Percentiles rank a stretch among this genome's conserved stretches.
These are phyloP conservation scores for Xylariaceae sp. DNA, from an alignment of 2,329 filamentous ascomycete species.

Conservation along the genomic window DNA sequence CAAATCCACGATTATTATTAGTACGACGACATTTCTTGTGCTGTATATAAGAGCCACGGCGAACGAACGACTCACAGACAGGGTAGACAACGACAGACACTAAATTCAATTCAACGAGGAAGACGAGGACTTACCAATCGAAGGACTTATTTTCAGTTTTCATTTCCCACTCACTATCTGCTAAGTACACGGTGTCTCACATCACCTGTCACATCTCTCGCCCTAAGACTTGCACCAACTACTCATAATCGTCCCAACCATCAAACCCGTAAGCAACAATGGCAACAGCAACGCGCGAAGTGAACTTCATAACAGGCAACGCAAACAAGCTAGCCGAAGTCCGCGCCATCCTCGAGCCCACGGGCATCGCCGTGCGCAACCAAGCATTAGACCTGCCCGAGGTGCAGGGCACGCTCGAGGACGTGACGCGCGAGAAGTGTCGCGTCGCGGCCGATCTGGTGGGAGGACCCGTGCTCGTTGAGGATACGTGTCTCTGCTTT, in stretches of 20 bases:
- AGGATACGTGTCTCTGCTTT: constrained; percentile 96
- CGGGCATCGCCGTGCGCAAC: constrained; percentile 72
- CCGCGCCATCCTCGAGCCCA: constrained; percentile 77
- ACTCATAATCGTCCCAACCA: too few species aligned
- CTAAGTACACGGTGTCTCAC: too few species aligned
- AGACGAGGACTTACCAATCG: too few species aligned
- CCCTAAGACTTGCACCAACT: too few species aligned
- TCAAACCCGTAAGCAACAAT: neutral
- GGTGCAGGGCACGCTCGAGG: constrained; percentile 90
- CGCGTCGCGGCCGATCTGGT: constrained; percentile 80
- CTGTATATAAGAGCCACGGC: neutral
- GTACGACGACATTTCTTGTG: neutral
- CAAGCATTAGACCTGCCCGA: constrained; percentile 83
- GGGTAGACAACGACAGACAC: too few species aligned
- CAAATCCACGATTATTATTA: too few species aligned
- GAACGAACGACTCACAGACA: too few species aligned
- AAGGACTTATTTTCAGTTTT: too few species aligned
- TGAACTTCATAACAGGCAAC: constrained; percentile 98
- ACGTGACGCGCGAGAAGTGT: constrained; percentile 90
- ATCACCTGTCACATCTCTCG: too few species aligned
- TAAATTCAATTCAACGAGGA: too few species aligned
- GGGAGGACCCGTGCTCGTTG: constrained; percentile 80
- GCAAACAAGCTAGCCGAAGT: constrained; percentile 93
- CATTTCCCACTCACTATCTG: too few species aligned
- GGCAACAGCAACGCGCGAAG: constrained; percentile 37